These are phyloP conservation scores for Schwanniomyces yamadae DNA, from an alignment of 805 yeast genomes.

Conservation along the genomic window DNA sequence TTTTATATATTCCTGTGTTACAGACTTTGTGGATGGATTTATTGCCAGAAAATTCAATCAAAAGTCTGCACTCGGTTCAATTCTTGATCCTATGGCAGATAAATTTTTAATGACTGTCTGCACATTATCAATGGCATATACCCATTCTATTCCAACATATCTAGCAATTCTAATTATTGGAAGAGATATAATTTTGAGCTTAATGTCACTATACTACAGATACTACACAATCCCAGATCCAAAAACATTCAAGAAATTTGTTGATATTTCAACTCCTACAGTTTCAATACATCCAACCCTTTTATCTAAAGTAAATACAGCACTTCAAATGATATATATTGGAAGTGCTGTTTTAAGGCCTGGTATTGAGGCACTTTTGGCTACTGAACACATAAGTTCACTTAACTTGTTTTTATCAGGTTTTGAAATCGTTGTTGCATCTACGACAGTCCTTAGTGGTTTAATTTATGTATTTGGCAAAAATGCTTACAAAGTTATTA, in stretches of 20 bases:
- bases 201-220: slow-evolving; percentile 71
- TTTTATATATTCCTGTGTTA: slow-evolving; percentile 81
- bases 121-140: slow-evolving; percentile 70
- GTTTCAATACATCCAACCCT: slow-evolving; percentile 86
- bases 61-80: slow-evolving; percentile 82
- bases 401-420: slow-evolving; percentile 19
- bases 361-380: slow-evolving; percentile 24
- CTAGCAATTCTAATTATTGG: slow-evolving; percentile 75
- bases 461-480: slow-evolving; percentile 69
- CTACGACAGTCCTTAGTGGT: slow-evolving; percentile 78
- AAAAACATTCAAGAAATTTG: slow-evolving; percentile 64
- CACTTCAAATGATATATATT: slow-evolving; percentile 86
- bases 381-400: slow-evolving; percentile 10
- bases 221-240: slow-evolving; percentile 75
- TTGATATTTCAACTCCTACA: slow-evolving; percentile 77
- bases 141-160: slow-evolving; percentile 64
- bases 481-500: slow-evolving; percentile 61
- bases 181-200: slow-evolving; percentile 70
- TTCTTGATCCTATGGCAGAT: slow-evolving; percentile 95
- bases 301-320: slow-evolving; percentile 86
- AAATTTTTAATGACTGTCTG: slow-evolving; percentile 85
- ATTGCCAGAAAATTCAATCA: slow-evolving; percentile 80
- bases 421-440: slow-evolving; percentile 29
- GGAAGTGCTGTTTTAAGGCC: slow-evolving; percentile 46
- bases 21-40: slow-evolving; percentile 90